A percentile compares a stretch with the other conserved stretches of the same genome.
These are phyloP conservation scores for Sporothrix variecibatus DNA, from an alignment of 2,329 filamentous ascomycete species.

Conservation along the genomic window DNA sequence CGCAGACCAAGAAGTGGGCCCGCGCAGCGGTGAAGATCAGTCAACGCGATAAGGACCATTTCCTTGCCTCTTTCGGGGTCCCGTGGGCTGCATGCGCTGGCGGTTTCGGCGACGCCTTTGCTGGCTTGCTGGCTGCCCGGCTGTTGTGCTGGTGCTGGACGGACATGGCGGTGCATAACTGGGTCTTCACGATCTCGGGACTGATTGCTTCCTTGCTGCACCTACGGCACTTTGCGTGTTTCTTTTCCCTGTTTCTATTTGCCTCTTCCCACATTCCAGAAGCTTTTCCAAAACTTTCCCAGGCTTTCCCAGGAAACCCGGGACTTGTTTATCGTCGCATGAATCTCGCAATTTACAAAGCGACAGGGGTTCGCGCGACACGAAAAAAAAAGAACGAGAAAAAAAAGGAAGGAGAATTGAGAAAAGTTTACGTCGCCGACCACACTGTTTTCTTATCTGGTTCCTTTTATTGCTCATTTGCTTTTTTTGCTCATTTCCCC, in stretches of 20 bases:
- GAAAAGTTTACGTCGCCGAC: neutral
- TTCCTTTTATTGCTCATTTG: conserved; percentile 24
- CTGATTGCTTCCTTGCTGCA: conserved; percentile 6
- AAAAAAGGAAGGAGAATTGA: neutral
- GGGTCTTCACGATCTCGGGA: neutral
- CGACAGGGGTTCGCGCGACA: conserved; percentile 25
- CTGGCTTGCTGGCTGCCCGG: neutral
- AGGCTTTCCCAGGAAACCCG: neutral
- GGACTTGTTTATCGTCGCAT: conserved; percentile 1
- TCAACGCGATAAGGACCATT: conserved; percentile 4
- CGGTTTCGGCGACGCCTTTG: neutral
- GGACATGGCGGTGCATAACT: neutral
- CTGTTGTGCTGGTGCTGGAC: neutral
- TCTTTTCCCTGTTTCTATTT: conserved; percentile 7
- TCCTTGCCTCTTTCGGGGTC: neutral
- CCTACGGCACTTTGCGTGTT: neutral
- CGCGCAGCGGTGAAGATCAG: conserved; percentile 10
- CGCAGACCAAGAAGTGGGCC: conserved; percentile 10
- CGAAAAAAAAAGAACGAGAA: neutral
- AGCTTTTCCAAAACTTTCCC: neutral
- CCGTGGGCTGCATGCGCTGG: conserved; percentile 9
- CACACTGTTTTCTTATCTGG: conserved; percentile 21
- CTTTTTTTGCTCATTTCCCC: conserved; percentile 12
- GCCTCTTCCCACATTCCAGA: conserved; percentile 15
- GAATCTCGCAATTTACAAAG: conserved; percentile 17